phyloP scores from a whole-genome alignment of 2,329 filamentous ascomycete genomes.

The Aspergillus flavus region DNA sequence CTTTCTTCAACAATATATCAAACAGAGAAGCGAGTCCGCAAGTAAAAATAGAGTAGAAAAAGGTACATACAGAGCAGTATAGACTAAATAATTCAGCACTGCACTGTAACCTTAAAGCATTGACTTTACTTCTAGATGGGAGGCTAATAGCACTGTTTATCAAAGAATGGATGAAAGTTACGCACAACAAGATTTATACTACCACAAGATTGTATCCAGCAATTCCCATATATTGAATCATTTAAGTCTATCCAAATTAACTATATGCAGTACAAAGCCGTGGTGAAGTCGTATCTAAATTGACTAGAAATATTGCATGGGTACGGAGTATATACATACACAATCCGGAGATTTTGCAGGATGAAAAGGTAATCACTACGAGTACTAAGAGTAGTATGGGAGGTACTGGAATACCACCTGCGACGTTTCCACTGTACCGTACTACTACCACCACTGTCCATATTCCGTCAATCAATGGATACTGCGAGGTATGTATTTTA shows the following conservation, averaged over 20 bases:
- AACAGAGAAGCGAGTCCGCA: neutral
- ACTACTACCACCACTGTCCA: neutral
- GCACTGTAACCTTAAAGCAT: neutral
- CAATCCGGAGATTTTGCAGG: constrained; percentile 16
- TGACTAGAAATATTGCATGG: neutral
- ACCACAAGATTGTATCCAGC: neutral
- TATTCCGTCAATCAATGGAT: constrained; percentile 2
- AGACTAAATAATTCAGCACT: neutral
- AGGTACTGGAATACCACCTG: constrained; percentile 2
- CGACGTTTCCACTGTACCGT: neutral
- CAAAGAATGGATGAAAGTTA: neutral
- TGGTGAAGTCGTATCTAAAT: neutral
- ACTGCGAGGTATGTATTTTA: constrained; percentile 2
- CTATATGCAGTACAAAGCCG: neutral
- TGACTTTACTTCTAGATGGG: neutral
- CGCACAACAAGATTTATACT: neutral
- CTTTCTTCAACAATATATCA: neutral
- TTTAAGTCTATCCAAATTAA: neutral
- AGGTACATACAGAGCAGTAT: neutral
- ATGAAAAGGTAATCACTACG: constrained; percentile 12
- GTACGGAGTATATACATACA: constrained; percentile 2
- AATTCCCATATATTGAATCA: neutral
- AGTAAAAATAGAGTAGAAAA: neutral
- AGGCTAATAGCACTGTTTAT: neutral
- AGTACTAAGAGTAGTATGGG: neutral